A percentile compares a stretch with the other conserved stretches of the same genome.
Evolutionary conservation across 768 basidiomycete species (phyloP).

Genomic region (Postia placenta): DNA sequence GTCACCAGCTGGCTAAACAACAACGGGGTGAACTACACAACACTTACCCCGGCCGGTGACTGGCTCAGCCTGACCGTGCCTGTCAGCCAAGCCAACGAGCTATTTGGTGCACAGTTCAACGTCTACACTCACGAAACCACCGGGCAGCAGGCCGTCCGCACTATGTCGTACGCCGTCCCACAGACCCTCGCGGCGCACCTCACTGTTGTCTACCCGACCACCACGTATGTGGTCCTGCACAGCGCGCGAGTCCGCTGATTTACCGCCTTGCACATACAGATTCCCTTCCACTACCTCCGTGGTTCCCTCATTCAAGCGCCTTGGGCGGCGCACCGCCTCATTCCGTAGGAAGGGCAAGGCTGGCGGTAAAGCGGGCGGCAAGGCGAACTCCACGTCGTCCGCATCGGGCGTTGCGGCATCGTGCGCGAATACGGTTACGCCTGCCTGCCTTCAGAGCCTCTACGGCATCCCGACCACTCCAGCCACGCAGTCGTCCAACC

Average conservation of each 20-base stretch:
- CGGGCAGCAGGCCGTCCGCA: slow-evolving; percentile 21
- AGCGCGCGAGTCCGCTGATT: not conserved
- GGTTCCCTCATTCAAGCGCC: slow-evolving; percentile 15
- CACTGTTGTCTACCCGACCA: slow-evolving; percentile 26
- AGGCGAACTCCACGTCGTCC: not conserved
- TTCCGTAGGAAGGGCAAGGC: not conserved
- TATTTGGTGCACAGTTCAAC: slow-evolving; percentile 23
- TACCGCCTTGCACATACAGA: not conserved
- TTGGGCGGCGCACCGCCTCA: not conserved
- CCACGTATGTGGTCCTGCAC: slow-evolving; percentile 5
- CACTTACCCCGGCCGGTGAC: slow-evolving; percentile 23
- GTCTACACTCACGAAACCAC: slow-evolving; percentile 20
- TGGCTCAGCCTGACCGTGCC: slow-evolving; percentile 21
- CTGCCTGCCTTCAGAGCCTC: slow-evolving; percentile 24
- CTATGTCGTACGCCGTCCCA: slow-evolving; percentile 26
- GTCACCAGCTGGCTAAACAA: slow-evolving; percentile 22
- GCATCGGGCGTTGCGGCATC: slow-evolving; percentile 18
- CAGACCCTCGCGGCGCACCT: slow-evolving; percentile 20
- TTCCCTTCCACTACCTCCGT: not conserved
- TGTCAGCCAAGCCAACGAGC: slow-evolving; percentile 23
- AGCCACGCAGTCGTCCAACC: slow-evolving; percentile 20
- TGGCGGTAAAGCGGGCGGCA: no score
- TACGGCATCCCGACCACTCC: slow-evolving; percentile 22
- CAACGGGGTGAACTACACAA: slow-evolving; percentile 17
- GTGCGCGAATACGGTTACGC: slow-evolving; percentile 25